Conservation (phyloP, 2,329 filamentous ascomycete species). For the Cordyceps tenuipes region DNA sequence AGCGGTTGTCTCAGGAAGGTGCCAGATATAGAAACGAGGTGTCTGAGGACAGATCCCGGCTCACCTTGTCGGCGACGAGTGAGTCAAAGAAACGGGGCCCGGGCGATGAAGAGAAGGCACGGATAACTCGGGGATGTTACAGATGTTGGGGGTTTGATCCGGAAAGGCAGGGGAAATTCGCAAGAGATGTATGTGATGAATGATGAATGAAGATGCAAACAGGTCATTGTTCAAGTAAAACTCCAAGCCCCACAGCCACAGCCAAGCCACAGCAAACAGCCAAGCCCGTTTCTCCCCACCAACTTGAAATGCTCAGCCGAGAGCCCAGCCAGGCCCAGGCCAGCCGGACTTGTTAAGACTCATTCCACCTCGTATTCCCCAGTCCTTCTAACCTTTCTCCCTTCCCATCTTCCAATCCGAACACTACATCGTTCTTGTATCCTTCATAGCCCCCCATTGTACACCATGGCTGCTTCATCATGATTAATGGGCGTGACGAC, state of each 20-base stretch:
- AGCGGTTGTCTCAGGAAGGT: not conserved
- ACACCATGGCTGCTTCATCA: conserved; percentile 10
- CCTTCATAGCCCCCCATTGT: not conserved
- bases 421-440: not conserved
- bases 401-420: not conserved
- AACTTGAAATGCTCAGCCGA: not conserved
- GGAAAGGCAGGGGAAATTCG: not conserved
- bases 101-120: not conserved
- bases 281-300: not conserved
- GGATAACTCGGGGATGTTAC: not conserved
- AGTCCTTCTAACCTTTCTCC: not conserved
- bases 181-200: not conserved
- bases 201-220: not conserved
- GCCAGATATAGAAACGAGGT: conserved; percentile 3
- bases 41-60: not conserved
- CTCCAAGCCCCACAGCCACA: not conserved
- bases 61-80: not conserved
- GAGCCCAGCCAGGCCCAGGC: not conserved
- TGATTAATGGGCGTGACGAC: conserved; percentile 14
- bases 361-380: not conserved
- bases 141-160: too few relatives aligned
- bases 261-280: not conserved
- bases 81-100: not conserved
- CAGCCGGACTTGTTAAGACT: not conserved
- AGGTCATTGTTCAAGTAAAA: not conserved